Evolutionary conservation across 176 grass and related monocot species (phyloP), one percentile per base, ranked within the genome.

Genomic region (Chrysopogon serrulatus): DNA sequence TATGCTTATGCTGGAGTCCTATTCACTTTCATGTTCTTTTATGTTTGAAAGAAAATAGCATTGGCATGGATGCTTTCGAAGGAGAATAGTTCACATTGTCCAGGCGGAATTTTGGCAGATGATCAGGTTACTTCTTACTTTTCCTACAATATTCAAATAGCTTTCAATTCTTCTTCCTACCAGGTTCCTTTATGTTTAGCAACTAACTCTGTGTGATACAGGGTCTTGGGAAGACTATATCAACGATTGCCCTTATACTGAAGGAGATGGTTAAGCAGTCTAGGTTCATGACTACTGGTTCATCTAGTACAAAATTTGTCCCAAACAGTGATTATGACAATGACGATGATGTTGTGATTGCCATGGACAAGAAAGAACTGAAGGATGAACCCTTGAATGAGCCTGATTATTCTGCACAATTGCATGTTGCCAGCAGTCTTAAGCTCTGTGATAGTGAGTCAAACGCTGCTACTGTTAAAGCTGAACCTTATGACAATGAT

Each of bases 191-290:
- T 90, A 61, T 85, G 23, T 43, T 37, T 40, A 44, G 13, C n/a
- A 26, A 21, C 41, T 51, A 74, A 27, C 28, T 68, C 68, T 33
- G 24, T 68, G 4, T 70, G 53, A 57, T 41, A 28, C 65, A 98
- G 96, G 96, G 96, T 30, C 90, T 98, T 83, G 96, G 93, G 42
- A 98, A 98, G 87, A 98, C 96, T 40, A 81, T 98, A 82, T 98
- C 96, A 23, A 95, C 83, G 3, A 98, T 98, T 42, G 80, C 96
- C 27, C 88, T 98, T 37, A 92, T 98, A 74, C 92, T 88, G 60
- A 98, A 87, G 82, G 89, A 98, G 82, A 98, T 82, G 87, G 32
- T 78, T 88, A 87, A 93, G 35, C 96, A 98, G 65, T 87, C 86
- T 27, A 86, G 78, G 37, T 98, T 91, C 82, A 93, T 86, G 73